Evolutionary conservation across 1,139 yeast genomes (phyloP).

Genomic region (Geotrichum aggregatum): DNA sequence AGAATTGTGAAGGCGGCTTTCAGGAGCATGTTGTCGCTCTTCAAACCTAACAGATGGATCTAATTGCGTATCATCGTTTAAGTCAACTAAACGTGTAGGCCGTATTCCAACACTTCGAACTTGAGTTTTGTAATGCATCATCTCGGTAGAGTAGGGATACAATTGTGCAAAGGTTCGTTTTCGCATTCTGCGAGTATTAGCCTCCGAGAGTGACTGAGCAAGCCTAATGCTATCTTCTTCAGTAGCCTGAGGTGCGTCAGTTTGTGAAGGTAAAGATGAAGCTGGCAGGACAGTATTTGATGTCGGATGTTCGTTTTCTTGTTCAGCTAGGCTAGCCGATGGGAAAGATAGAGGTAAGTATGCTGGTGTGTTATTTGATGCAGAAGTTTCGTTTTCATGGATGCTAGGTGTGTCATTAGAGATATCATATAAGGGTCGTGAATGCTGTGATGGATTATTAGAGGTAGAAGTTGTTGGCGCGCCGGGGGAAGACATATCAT

Average conservation of each 20-base stretch:
- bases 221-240: neutral
- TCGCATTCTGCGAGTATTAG: conserved; percentile 11
- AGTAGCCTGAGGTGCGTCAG: no score
- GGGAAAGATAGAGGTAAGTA: neutral
- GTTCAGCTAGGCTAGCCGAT: neutral
- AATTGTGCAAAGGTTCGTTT: conserved; percentile 18
- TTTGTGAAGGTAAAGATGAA: no score
- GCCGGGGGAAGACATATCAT: neutral
- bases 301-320: neutral
- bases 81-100: conserved; percentile 15
- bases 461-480: neutral
- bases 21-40: neutral
- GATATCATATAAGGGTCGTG: neutral
- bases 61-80: conserved; percentile 6
- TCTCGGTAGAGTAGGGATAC: conserved; percentile 18
- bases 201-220: neutral
- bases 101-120: conserved; percentile 19
- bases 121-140: conserved; percentile 14
- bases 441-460: neutral
- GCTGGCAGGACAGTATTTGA: neutral
- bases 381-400: neutral
- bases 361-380: neutral
- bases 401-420: neutral
- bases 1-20: neutral
- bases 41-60: conserved; percentile 16